Evolutionary conservation across 2,329 filamentous ascomycete species (phyloP), one percentile per base, ranked within the genome.

Genomic region (Chaetomiaceae sp.): DNA sequence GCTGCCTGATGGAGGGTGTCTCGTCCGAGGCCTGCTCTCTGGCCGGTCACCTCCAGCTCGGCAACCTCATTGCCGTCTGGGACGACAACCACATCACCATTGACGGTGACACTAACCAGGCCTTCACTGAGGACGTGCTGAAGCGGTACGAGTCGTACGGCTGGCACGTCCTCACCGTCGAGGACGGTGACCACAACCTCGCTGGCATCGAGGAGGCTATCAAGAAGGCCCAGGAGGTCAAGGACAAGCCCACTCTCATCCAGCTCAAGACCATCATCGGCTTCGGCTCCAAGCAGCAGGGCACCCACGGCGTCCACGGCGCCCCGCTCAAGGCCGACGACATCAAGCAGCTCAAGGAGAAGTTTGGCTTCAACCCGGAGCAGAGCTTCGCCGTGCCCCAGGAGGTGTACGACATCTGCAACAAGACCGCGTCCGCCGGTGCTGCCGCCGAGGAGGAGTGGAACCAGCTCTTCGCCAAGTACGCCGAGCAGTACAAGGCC

Each of bases 81-180:
- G 93, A 98, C 66, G 93, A 98, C 78, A 98, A 98, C 81, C 86
- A 95, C 70, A 97, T 98, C 66, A 95, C 78, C 62, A 83, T 83
- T 65, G 93, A 98, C 65, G 93, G 93, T 70, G 86, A 95, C 77
- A 97, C 86, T 73, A 93, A 93, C 74, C 83, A 81, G 65, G 85
- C 93, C 58, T 97, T 98, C 78, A 98, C 93, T 51, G 93, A 98
- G 76, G 90, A 98, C 61, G 91, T 97, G 52, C 69, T 78, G 62
- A 93, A 94, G 81, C 84, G 91, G 65, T 97, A 97, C 69, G 88
- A 97, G 76, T 69, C 93, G 52, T 98, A 96, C 70, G 93, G 90
- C 74, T 98, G 93, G 93, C 89, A 98, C 72, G 82, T 84, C 51
- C 73, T 87, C 65, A 77, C 78, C 67, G 90, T 98, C 67, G 74